phyloP scores from a whole-genome alignment of 257 asterid genomes.

The Ehretia macrophylla region DNA sequence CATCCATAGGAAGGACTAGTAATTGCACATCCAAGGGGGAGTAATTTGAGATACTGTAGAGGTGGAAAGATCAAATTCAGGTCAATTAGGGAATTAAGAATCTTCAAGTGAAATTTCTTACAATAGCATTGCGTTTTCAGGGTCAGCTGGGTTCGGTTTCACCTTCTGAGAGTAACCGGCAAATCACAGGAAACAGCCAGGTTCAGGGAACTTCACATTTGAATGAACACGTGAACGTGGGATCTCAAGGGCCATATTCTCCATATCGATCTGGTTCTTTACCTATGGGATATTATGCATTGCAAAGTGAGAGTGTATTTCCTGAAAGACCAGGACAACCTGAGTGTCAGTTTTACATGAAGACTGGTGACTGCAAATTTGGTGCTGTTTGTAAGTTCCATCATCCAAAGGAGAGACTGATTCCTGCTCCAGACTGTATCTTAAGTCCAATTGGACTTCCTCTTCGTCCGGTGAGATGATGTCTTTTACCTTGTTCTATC shows the following conservation, averaged over 20 bases:
- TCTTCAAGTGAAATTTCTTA: neutral
- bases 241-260: conserved; percentile 47
- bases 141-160: conserved; percentile 74
- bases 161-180: conserved; percentile 64
- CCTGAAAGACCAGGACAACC: conserved; percentile 98
- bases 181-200: conserved; percentile 50
- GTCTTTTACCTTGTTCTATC: conserved; percentile 2
- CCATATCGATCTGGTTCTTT: conserved; percentile 53
- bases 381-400: conserved; percentile 94
- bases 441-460: conserved; percentile 94
- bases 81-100: neutral
- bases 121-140: conserved; percentile 27
- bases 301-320: conserved; percentile 72
- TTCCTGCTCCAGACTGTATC: conserved; percentile 85
- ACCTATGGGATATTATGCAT: conserved; percentile 66
- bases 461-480: conserved; percentile 70
- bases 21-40: no score
- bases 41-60: neutral
- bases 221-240: conserved; percentile 41
- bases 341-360: conserved; percentile 94
- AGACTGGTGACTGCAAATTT: conserved; percentile 96
- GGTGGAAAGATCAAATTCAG: neutral
- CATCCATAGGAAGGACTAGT: no score
- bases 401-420: conserved; percentile 81
- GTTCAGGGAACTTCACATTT: conserved; percentile 47